Conservation (phyloP, 495 filamentous ascomycete species). For the Lentithecium fluviatile region DNA sequence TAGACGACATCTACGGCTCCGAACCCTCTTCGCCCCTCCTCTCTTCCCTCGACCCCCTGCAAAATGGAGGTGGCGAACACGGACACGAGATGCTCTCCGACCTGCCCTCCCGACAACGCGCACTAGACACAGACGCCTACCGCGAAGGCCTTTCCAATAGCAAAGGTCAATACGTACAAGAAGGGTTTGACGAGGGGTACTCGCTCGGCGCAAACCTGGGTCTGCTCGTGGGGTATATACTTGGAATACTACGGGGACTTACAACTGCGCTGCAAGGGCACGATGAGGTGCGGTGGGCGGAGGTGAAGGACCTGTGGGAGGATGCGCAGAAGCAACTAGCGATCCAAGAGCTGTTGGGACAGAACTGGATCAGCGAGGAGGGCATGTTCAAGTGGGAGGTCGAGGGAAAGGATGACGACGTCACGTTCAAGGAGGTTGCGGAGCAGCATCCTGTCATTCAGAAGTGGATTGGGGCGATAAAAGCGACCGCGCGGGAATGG, state of each 20-base stretch:
- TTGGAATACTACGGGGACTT: constrained; percentile 72
- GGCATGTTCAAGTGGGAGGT: constrained; percentile 65
- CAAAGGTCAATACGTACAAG: constrained; percentile 69
- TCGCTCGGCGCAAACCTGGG: constrained; percentile 75
- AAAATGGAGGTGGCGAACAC: background rate
- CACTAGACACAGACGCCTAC: constrained; percentile 85
- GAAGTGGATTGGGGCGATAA: constrained; percentile 54
- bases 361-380: constrained; percentile 57
- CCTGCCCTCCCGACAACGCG: constrained; percentile 68
- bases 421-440: constrained; percentile 55
- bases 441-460: constrained; percentile 58
- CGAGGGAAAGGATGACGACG: constrained; percentile 40
- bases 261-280: constrained; percentile 37
- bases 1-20: constrained; percentile 45
- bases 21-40: constrained; percentile 35
- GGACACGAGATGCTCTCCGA: constrained; percentile 58
- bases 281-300: constrained; percentile 33
- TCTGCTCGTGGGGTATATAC: constrained; percentile 62
- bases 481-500: constrained; percentile 47
- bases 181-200: constrained; percentile 88
- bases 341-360: constrained; percentile 62
- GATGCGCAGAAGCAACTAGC: constrained; percentile 61
- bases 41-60: constrained; percentile 3
- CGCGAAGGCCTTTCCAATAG: constrained; percentile 75
- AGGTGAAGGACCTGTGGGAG: constrained; percentile 47